Evolutionary conservation across 2,329 filamentous ascomycete genomes (phyloP).

Genomic region (Seiridium cupressi): DNA sequence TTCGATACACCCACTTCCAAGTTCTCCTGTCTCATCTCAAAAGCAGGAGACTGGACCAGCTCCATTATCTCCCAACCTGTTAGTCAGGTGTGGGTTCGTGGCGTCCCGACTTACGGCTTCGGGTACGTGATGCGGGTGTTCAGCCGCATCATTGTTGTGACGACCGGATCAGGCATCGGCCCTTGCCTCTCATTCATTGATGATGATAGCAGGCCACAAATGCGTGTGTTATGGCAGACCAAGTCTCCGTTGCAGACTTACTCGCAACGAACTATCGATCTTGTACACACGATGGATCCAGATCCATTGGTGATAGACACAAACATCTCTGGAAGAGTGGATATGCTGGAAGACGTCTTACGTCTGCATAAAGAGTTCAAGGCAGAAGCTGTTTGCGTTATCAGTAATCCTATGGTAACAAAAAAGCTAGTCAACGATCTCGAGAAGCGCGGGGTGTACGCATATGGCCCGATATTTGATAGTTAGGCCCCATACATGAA

Average conservation of each 20-base stretch:
- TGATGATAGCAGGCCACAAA: constrained; percentile 39
- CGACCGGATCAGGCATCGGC: constrained; percentile 72
- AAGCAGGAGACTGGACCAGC: constrained; percentile 74
- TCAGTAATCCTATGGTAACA: constrained; percentile 71
- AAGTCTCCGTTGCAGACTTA: constrained; percentile 61
- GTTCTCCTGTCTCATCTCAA: constrained; percentile 70
- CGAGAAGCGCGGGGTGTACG: constrained; percentile 63
- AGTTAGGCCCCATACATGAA: neutral
- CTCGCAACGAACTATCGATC: constrained; percentile 32
- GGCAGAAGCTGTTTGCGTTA: constrained; percentile 71
- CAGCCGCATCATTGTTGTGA: constrained; percentile 62
- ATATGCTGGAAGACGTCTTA: constrained; percentile 49
- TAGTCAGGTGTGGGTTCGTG: constrained; percentile 63
- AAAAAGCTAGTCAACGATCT: constrained; percentile 68
- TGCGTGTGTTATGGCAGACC: constrained; percentile 71
- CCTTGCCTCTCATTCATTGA: constrained; percentile 65
- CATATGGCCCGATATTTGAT: constrained; percentile 76
- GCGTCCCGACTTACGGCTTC: constrained; percentile 66
- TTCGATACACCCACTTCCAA: constrained; percentile 36
- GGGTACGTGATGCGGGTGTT: constrained; percentile 68
- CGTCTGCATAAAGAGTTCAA: constrained; percentile 56
- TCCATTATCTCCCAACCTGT: constrained; percentile 62
- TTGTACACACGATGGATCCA: constrained; percentile 44
- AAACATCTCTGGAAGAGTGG: constrained; percentile 41
- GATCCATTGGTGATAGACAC: constrained; percentile 70